Conservation (phyloP, 768 basidiomycete genomes). For the Podaxis sp. region DNA sequence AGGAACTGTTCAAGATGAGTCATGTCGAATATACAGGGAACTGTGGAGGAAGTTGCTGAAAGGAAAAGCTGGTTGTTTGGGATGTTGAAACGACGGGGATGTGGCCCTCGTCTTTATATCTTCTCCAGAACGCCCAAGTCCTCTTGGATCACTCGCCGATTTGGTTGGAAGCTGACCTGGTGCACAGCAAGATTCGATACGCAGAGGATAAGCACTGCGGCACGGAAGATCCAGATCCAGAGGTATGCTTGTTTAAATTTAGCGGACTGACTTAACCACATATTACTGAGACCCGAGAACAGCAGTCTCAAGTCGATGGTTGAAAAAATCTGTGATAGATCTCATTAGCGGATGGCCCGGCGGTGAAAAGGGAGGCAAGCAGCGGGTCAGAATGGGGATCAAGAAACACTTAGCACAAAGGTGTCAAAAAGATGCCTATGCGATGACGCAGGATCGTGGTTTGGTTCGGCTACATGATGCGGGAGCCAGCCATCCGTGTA, state of each 20-base stretch:
- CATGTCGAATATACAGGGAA: conserved; percentile 19
- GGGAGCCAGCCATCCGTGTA: neutral
- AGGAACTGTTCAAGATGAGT: conserved; percentile 34
- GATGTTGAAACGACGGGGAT: conserved; percentile 3
- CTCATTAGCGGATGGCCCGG: conserved; percentile 2
- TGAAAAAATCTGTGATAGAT: conserved; percentile 6
- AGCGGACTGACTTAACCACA: conserved; percentile 5
- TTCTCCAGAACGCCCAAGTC: conserved; percentile 1
- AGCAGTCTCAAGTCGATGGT: conserved; percentile 2
- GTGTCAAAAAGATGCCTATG: neutral
- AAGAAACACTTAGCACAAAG: neutral
- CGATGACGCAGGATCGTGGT: conserved; percentile 1
- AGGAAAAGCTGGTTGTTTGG: conserved; percentile 17
- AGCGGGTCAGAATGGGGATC: conserved; percentile 16
- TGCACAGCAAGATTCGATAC: conserved; percentile 10
- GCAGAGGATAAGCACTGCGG: neutral
- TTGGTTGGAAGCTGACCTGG: conserved; percentile 14
- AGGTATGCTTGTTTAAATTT: conserved; percentile 6
- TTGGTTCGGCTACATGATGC: neutral
- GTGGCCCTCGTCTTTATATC: conserved; percentile 10
- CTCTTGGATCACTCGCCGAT: conserved; percentile 1
- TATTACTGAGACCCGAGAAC: neutral
- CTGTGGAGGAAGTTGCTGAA: conserved; percentile 16
- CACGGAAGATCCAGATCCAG: conserved; percentile 6
- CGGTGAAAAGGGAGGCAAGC: neutral